These are phyloP conservation scores for Mycoemilia scoparia DNA, from an alignment of 192 early-diverging fungal species.

Conservation along the genomic window DNA sequence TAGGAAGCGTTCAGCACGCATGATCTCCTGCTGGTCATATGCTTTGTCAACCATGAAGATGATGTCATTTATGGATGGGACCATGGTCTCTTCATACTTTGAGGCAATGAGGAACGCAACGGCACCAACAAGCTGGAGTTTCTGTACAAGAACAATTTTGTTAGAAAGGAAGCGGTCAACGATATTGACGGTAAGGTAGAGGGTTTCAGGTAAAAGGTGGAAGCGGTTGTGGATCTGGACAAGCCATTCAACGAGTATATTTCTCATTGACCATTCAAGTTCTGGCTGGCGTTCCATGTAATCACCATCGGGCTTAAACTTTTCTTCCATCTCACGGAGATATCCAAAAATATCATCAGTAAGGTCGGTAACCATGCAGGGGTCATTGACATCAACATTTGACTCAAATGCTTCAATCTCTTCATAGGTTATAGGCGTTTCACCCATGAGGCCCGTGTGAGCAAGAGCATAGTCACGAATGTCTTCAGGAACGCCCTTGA, in stretches of 20 bases:
- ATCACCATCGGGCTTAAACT: slow-evolving; percentile 26
- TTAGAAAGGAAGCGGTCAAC: slow-evolving; percentile 38
- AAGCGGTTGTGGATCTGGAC: slow-evolving; percentile 36
- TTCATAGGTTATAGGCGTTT: slow-evolving; percentile 11
- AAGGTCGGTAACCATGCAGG: slow-evolving; percentile 34
- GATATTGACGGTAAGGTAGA: slow-evolving; percentile 35
- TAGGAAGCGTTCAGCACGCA: slow-evolving; percentile 36
- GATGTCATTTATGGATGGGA: slow-evolving; percentile 32
- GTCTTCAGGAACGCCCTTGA: not conserved
- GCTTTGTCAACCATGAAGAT: slow-evolving; percentile 26
- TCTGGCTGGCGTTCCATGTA: slow-evolving; percentile 31
- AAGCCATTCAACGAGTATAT: slow-evolving; percentile 37
- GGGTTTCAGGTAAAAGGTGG: slow-evolving; percentile 38
- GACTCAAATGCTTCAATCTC: slow-evolving; percentile 31
- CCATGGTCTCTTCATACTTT: slow-evolving; percentile 38
- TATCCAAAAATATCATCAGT: slow-evolving; percentile 44
- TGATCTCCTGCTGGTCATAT: slow-evolving; percentile 26
- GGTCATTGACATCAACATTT: slow-evolving; percentile 29
- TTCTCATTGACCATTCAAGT: slow-evolving; percentile 30
- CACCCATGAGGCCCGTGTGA: slow-evolving; percentile 17
- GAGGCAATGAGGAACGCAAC: slow-evolving; percentile 32
- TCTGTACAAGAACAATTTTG: slow-evolving; percentile 22
- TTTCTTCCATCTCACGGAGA: slow-evolving; percentile 38
- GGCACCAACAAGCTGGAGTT: slow-evolving; percentile 36
- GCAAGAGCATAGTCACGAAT: slow-evolving; percentile 20